phyloP scores from a whole-genome alignment of 1,139 yeast genomes.

The Candida pseudoviswanathii region DNA sequence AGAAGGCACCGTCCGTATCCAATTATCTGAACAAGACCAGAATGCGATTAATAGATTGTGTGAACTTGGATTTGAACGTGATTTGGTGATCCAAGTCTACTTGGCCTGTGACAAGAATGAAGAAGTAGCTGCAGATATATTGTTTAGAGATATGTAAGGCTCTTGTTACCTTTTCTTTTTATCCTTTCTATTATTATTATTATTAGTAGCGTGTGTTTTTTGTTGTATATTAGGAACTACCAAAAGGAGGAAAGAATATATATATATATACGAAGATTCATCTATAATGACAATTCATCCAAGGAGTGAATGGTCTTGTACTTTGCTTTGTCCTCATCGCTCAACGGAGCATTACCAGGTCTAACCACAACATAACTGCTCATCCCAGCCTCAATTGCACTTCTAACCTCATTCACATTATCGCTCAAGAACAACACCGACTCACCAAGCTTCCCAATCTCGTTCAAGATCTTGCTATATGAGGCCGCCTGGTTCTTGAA shows the following conservation, averaged over 20 bases:
- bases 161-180: not conserved
- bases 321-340: conserved; percentile 27
- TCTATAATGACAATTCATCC: conserved; percentile 17
- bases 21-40: conserved; percentile 80
- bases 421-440: conserved; percentile 75
- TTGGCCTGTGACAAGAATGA: conserved; percentile 98
- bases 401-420: conserved; percentile 64
- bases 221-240: not conserved
- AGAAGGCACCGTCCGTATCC: conserved; percentile 52
- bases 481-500: conserved; percentile 60
- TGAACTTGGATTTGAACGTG: conserved; percentile 90
- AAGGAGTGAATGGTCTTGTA: conserved; percentile 24
- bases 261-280: not conserved
- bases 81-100: conserved; percentile 87
- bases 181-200: conserved; percentile 1
- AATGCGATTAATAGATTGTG: conserved; percentile 85
- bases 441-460: conserved; percentile 34
- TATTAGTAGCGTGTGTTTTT: not conserved
- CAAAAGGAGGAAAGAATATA: not conserved
- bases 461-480: conserved; percentile 56
- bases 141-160: conserved; percentile 56
- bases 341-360: conserved; percentile 71
- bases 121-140: conserved; percentile 91
- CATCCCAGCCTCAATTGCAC: conserved; percentile 73
- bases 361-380: conserved; percentile 60